Percentiles rank a stretch among this genome's conserved stretches.
phyloP scores from a whole-genome alignment of 768 basidiomycete genomes.

The Russula virescens region DNA sequence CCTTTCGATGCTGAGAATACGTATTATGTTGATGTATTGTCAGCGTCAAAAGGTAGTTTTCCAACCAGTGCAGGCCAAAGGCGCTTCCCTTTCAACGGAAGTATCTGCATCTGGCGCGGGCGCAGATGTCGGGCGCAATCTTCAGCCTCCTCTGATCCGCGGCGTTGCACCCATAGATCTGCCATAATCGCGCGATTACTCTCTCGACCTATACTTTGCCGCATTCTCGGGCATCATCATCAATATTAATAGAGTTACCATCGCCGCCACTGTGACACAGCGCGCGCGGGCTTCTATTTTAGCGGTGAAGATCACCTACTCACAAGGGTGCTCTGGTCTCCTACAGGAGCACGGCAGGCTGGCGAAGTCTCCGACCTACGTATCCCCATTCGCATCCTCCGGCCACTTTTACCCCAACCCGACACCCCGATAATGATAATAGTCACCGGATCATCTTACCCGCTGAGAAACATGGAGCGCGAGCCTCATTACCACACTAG shows the following conservation, averaged over 20 bases:
- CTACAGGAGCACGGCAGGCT: neutral
- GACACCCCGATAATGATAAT: no score
- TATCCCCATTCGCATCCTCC: neutral
- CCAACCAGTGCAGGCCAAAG: no score
- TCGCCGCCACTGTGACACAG: neutral
- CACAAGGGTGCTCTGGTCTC: neutral
- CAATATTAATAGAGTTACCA: no score
- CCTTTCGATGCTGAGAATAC: no score
- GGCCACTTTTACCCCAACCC: neutral
- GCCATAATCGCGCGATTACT: conserved; percentile 1
- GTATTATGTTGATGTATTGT: no score
- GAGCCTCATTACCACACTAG: neutral
- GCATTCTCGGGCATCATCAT: no score
- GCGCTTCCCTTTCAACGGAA: conserved; percentile 7
- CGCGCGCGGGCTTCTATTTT: no score
- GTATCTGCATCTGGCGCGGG: neutral
- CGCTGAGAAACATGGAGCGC: neutral
- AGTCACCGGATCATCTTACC: neutral
- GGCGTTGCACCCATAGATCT: neutral
- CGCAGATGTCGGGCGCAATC: neutral
- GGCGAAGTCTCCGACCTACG: conserved; percentile 3
- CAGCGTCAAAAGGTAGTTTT: no score
- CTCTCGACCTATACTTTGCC: neutral
- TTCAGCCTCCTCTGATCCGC: neutral
- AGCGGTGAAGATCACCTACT: neutral